Base-by-base conservation (phyloP, 1,139 yeast genomes). In the Debaryomyces fabryi region DNA sequence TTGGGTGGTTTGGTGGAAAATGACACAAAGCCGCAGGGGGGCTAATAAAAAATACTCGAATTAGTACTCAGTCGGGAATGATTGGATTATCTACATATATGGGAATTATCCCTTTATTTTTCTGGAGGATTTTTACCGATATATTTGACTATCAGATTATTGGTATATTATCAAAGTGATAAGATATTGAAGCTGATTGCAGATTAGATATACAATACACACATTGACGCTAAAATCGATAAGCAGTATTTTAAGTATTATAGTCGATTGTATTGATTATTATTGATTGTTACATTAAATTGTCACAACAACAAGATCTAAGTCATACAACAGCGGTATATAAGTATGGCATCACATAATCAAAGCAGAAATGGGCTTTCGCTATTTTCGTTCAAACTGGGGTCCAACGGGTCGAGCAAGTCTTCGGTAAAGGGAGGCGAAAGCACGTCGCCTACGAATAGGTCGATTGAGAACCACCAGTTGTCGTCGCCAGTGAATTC, bases 401-500 rank as follows among this genome's bases (percentile, higher is more conserved):
- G 25, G n/a, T 36, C 39, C n/a, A 38, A 29, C 35, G 41, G 36
- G 42, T 37, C 46, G 35, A 36, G 41, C n/a, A 43, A 25, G 21
- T 29, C 43, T 25, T 40, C 37, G 20, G 18, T 30, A 37, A 36
- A 37, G 41, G 40, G 27, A 16, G n/a, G 6, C 12, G 24, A 21
- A 15, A 42, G 49, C 39, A 36, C 47, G 23, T 44, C 50, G 20
- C 49, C 52, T 5, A 41, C 42, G 23, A 32, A 41, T 27, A 12
- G 36, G 12, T 13, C 29, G 34, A 21, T 21, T 21, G 44, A 30
- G 13, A 48, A 47, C 36, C 41, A 43, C 12, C 57, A 53, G 42
- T 46, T 53, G 38, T 44, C 52, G 36, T 52, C 57, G 13, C 57
- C 56, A 15, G 44, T 51, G 20, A 48, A 46, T 25, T 53, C 57